These are phyloP conservation scores for Stemphylium beticola DNA, from an alignment of 2,329 filamentous ascomycete genomes.

Conservation along the genomic window DNA sequence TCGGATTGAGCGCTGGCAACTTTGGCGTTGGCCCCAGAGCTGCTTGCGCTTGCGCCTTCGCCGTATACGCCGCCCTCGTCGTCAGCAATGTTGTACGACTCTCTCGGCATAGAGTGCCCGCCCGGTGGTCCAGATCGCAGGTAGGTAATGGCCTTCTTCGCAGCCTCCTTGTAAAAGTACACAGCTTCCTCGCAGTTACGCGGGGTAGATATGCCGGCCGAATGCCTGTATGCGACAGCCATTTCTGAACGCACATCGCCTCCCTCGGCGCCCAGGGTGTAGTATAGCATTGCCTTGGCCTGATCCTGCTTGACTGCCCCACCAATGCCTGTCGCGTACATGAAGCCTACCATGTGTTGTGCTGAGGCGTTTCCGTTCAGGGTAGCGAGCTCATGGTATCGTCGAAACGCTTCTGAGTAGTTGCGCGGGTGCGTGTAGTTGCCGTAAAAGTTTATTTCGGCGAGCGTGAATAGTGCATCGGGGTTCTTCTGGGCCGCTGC, in stretches of 20 bases:
- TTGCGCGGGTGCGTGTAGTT: constrained; percentile 88
- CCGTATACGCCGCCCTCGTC: constrained; percentile 92
- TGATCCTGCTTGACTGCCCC: constrained; percentile 82
- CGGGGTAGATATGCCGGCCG: constrained; percentile 82
- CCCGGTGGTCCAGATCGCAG: constrained; percentile 90
- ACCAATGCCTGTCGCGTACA: constrained; percentile 92
- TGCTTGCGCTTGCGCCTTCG: constrained; percentile 89
- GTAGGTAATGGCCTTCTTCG: constrained; percentile 89
- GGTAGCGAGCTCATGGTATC: constrained; percentile 79
- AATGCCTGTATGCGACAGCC: constrained; percentile 87
- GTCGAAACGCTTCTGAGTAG: constrained; percentile 76
- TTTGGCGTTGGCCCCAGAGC: constrained; percentile 81
- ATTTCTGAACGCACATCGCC: constrained; percentile 89
- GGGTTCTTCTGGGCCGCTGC: constrained; percentile 67
- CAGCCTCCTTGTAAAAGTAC: constrained; percentile 89
- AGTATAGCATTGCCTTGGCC: constrained; percentile 89
- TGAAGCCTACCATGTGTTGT: constrained; percentile 93
- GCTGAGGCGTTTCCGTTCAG: constrained; percentile 87
- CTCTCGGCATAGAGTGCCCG: constrained; percentile 75
- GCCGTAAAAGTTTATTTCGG: constrained; percentile 95
- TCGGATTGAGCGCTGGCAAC: constrained; percentile 76
- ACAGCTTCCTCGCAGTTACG: constrained; percentile 85
- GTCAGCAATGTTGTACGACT: constrained; percentile 86
- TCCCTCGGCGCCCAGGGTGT: constrained; percentile 87
- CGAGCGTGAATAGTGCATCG: constrained; percentile 87